These are phyloP conservation scores for Petunia axillaris DNA, from an alignment of 257 asterid species.

Conservation along the genomic window DNA sequence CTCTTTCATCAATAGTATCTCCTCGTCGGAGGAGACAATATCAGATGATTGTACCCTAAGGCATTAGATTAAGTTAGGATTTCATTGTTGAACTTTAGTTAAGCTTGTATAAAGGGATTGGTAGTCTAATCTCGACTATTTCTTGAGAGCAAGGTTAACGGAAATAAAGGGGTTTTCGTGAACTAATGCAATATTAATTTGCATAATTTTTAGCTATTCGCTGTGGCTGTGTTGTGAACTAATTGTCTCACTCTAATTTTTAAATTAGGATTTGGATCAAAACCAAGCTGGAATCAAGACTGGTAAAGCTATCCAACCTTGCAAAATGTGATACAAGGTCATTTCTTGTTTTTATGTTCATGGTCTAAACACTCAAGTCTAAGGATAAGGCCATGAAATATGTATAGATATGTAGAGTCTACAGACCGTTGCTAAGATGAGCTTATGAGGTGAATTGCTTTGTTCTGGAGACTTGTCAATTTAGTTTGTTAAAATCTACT, in stretches of 20 bases:
- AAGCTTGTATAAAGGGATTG: constrained; percentile 15
- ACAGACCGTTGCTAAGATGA: not conserved
- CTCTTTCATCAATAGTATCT: not conserved
- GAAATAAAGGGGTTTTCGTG: not conserved
- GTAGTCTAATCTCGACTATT: not conserved
- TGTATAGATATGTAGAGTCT: too few species aligned
- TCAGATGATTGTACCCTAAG: too few species aligned
- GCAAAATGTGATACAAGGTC: not conserved
- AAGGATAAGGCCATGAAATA: too few species aligned
- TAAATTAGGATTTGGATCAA: constrained; percentile 3
- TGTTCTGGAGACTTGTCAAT: too few species aligned
- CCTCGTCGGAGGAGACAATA: too few species aligned
- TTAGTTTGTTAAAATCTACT: too few species aligned
- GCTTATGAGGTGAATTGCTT: not conserved
- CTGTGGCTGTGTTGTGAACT: not conserved
- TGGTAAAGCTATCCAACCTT: constrained; percentile 7
- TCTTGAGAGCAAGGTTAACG: not conserved
- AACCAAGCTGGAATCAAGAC: not conserved
- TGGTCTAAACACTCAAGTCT: not conserved
- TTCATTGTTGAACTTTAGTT: not conserved
- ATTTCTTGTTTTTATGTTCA: not conserved
- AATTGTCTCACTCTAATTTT: not conserved
- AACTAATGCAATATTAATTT: not conserved
- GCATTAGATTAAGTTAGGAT: not conserved
- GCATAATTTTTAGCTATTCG: not conserved